These are phyloP conservation scores for Xylaria scruposa DNA, from an alignment of 495 filamentous ascomycete genomes.

Conservation along the genomic window DNA sequence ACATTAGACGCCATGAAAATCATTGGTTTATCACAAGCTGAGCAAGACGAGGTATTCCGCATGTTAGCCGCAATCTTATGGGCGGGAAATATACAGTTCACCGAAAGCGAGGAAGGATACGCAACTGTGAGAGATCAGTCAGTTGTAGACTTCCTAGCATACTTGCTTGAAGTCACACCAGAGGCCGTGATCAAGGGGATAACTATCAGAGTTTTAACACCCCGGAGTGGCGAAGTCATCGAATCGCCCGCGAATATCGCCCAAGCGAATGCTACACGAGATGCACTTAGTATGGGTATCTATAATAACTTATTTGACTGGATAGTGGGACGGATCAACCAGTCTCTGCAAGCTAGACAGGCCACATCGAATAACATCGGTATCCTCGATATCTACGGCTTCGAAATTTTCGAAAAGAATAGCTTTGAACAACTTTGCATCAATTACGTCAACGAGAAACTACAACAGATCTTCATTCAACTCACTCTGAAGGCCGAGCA, in stretches of 20 bases:
- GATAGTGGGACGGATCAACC: conserved; percentile 94
- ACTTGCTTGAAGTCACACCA: conserved; percentile 87
- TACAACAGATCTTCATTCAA: conserved; percentile 99
- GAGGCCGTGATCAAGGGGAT: conserved; percentile 84
- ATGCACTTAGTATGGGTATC: conserved; percentile 92
- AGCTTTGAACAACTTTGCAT: conserved; percentile 99
- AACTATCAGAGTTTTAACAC: conserved; percentile 88
- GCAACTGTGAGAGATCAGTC: conserved; percentile 84
- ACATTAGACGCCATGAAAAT: conserved; percentile 93
- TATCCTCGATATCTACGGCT: conserved; percentile 99
- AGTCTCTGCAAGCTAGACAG: conserved; percentile 81
- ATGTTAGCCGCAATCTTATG: conserved; percentile 94
- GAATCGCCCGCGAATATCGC: conserved; percentile 90
- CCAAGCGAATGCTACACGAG: conserved; percentile 90
- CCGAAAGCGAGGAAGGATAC: conserved; percentile 87
- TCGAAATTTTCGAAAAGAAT: conserved; percentile 99
- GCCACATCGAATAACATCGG: conserved; percentile 83
- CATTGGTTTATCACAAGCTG: conserved; percentile 85
- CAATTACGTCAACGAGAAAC: conserved; percentile 99
- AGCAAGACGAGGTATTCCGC: conserved; percentile 97
- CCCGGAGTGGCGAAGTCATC: conserved; percentile 83
- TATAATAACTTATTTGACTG: conserved; percentile 99
- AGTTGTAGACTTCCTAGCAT: conserved; percentile 91
- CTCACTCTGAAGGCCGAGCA: conserved; percentile 96
- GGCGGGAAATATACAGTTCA: conserved; percentile 91